phyloP scores from a whole-genome alignment of 1,139 yeast genomes.

The Geotrichum aggregatum region DNA sequence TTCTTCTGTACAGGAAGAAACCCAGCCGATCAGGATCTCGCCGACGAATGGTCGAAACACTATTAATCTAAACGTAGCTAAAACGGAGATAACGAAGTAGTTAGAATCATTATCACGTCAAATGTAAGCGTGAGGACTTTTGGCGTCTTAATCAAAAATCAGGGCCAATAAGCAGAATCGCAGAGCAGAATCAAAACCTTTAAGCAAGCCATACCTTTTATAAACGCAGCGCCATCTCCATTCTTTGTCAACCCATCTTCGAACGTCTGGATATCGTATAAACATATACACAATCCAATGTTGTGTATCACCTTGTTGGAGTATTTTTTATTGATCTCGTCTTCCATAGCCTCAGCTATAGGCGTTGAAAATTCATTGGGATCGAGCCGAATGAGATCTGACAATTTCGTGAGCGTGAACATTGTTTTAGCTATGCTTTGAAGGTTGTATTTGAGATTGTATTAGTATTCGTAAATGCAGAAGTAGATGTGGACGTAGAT shows the following conservation, averaged over 20 bases:
- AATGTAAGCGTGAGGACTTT: neutral
- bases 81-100: neutral
- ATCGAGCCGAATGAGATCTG: constrained; percentile 82
- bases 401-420: constrained; percentile 77
- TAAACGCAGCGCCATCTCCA: constrained; percentile 91
- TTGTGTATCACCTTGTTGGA: constrained; percentile 74
- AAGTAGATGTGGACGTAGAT: too few species aligned
- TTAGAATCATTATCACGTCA: neutral
- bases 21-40: constrained; percentile 91
- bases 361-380: constrained; percentile 79
- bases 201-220: constrained; percentile 43
- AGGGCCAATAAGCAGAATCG: too few species aligned
- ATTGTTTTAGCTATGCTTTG: constrained; percentile 40
- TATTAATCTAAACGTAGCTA: constrained; percentile 63
- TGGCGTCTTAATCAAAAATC: neutral
- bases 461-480: too few species aligned
- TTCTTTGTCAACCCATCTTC: constrained; percentile 88
- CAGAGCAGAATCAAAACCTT: neutral
- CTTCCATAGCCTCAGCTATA: constrained; percentile 63
- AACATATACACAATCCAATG: constrained; percentile 75
- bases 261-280: constrained; percentile 75
- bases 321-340: constrained; percentile 78
- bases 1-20: constrained; percentile 76
- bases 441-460: too few species aligned
- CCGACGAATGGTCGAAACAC: constrained; percentile 94